phyloP scores from a whole-genome alignment of 768 basidiomycete species.

The Amanita fuliginea region DNA sequence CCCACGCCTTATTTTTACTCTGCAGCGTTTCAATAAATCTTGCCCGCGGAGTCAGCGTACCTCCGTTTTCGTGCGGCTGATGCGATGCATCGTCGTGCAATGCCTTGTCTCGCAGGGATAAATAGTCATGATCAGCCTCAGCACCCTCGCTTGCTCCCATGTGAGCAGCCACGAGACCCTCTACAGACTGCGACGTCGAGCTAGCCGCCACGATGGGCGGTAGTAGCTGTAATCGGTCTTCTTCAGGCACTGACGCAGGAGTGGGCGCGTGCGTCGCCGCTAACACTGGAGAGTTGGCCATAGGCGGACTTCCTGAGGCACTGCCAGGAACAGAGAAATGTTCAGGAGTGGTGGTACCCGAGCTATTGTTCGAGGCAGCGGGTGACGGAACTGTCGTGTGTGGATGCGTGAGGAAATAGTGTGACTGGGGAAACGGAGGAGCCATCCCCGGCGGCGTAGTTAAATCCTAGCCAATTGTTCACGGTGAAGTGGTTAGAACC shows the following conservation, averaged over 20 bases:
- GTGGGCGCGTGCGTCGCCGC: background rate
- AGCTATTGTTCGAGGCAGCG: background rate
- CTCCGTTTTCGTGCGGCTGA: background rate
- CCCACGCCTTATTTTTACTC: constrained; percentile 49
- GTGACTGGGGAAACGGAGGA: background rate
- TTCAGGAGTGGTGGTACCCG: background rate
- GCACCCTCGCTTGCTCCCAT: background rate
- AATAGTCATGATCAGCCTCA: background rate
- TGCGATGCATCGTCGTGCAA: background rate
- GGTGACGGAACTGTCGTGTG: constrained; percentile 8
- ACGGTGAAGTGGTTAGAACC: background rate
- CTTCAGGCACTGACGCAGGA: constrained; percentile 4
- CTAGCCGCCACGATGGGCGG: constrained; percentile 3
- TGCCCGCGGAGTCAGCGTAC: constrained; percentile 21
- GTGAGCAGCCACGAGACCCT: background rate
- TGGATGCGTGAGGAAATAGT: constrained; percentile 5
- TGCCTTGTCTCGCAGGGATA: background rate
- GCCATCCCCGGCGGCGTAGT: background rate
- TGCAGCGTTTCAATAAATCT: constrained; percentile 49
- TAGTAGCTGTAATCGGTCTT: constrained; percentile 1
- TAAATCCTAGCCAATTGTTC: background rate
- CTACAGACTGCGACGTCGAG: background rate
- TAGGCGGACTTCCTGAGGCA: background rate
- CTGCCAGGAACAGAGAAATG: background rate
- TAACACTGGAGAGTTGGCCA: background rate